A percentile compares a stretch with the other conserved stretches of the same genome.
Conservation (phyloP, 2,329 filamentous ascomycete genomes). For the Scortechinia acanthostroma region DNA sequence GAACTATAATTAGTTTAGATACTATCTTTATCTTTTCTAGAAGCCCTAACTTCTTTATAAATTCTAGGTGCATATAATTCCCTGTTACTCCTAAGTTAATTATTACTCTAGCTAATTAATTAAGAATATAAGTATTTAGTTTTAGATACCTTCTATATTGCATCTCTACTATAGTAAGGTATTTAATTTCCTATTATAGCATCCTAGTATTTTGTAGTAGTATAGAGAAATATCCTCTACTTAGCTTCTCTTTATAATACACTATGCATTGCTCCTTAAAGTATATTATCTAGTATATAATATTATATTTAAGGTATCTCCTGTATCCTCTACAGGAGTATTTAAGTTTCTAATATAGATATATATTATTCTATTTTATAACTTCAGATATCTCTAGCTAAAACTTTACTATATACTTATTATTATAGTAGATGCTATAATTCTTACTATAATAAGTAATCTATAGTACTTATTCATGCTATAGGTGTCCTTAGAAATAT, state of each 20-base stretch:
- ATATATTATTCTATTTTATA: neutral
- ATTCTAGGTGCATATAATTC: neutral
- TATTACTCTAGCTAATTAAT: constrained; percentile 1
- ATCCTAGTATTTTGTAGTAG: no score
- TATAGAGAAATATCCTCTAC: no score
- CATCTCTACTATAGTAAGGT: no score
- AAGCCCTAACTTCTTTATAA: neutral
- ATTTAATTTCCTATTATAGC: no score
- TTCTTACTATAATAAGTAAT: neutral
- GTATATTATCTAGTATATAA: neutral
- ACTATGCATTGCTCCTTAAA: neutral
- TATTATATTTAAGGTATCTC: neutral
- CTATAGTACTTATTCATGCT: neutral
- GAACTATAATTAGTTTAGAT: neutral
- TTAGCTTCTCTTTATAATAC: no score
- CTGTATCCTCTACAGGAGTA: neutral
- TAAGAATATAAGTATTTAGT: no score
- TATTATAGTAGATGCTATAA: neutral
- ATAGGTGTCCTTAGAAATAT: neutral
- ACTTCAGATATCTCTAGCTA: neutral
- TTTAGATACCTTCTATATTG: no score
- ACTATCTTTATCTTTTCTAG: neutral
- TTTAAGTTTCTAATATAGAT: neutral
- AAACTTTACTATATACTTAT: neutral
- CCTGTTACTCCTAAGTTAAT: neutral